Conservation (phyloP, 164 flowering plant species). For the Cinnamomum chago region DNA sequence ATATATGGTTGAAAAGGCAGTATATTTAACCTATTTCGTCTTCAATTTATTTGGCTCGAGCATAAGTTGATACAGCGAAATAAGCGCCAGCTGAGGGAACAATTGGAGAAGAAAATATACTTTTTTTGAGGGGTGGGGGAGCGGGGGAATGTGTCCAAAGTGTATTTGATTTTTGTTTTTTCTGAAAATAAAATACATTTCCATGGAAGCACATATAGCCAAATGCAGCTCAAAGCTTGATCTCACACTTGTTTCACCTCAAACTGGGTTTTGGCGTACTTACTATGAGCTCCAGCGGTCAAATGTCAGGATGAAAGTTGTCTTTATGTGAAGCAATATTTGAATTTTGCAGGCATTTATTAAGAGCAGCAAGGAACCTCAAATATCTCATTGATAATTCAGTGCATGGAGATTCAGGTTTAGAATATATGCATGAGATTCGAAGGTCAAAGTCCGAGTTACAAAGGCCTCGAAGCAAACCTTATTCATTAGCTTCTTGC, state of each 20-base stretch:
- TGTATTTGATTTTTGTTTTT: too few relatives aligned
- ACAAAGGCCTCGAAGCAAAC: conserved; percentile 11
- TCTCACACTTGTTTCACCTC: neutral
- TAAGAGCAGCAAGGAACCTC: conserved; percentile 15
- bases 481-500: conserved; percentile 19
- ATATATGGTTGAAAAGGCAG: too few relatives aligned
- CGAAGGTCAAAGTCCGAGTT: conserved; percentile 17
- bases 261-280: neutral
- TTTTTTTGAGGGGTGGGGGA: too few relatives aligned
- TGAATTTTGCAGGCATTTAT: conserved; percentile 29
- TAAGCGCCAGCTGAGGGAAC: too few relatives aligned
- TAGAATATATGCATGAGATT: conserved; percentile 12
- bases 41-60: too few relatives aligned
- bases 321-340: neutral
- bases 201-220: too few relatives aligned
- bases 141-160: too few relatives aligned
- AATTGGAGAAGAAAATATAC: too few relatives aligned
- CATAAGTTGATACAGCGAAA: too few relatives aligned
- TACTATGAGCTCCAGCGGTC: neutral
- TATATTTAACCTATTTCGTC: too few relatives aligned
- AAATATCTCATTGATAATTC: conserved; percentile 27
- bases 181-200: too few relatives aligned
- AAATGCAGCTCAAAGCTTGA: neutral
- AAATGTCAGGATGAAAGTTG: too few relatives aligned
- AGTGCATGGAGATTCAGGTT: conserved; percentile 20